Evolutionary conservation across 768 basidiomycete genomes (phyloP), one percentile per base, ranked within the genome.

Genomic region (Megacollybia marginata): DNA sequence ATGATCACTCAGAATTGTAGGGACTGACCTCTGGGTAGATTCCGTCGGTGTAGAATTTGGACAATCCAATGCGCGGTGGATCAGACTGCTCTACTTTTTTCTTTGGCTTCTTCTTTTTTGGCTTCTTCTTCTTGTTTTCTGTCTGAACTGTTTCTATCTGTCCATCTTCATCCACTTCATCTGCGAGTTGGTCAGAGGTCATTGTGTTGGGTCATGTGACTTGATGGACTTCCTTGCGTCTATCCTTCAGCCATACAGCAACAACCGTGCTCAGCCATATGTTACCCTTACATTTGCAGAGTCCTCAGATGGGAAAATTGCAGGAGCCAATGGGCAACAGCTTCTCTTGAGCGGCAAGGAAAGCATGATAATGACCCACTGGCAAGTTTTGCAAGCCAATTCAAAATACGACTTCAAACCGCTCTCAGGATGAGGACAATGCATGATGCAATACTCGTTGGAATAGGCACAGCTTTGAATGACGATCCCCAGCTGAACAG

Each of bases 401-500:
- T 31, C 28, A 40, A 40, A 2, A 40, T 8, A 40, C 38, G 38
- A 40, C 38, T 15, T 40, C 19, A 15, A 40, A 40, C 8, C 38
- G 38, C 15, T 52, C 44, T 46, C 55, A 95, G 93, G 83, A 82
- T 98, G 80, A 74, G 95, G 54, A 75, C 90, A 0, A 79, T 91
- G 76, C 95, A 98, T 66, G 91, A 96, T 58, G 92, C 78, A 9
- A 97, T 99, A 52, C 69, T 99, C 12, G 75, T 99, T 42, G 95
- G 95, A 2, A 79, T 93, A 34, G 89, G 88, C 8, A 98, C 95
- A 0, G 83, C 90, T 18, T 66, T 92, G 42, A 90, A 92, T 52
- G 95, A 99, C 59, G 76, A 99, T 62, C 95, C 95, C 4, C 88
- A 96, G 59, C 73, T 99, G n/a, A 95, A 94, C 57, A 82, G 94